A percentile compares a stretch with the other conserved stretches of the same genome.
These are phyloP conservation scores for Primulina huaijiensis DNA, from an alignment of 257 asterid species.

Conservation along the genomic window DNA sequence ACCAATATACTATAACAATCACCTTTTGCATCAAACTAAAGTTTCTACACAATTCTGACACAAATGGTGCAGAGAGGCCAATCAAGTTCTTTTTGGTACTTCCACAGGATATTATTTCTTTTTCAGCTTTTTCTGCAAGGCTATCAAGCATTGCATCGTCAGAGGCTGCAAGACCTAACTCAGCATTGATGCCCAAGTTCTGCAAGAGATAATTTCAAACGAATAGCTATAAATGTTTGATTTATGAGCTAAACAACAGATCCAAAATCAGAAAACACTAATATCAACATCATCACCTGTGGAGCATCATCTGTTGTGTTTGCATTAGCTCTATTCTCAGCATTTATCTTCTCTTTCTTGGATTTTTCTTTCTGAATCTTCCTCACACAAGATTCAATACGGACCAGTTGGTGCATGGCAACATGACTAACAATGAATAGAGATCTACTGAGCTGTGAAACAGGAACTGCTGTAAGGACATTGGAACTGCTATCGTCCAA, in stretches of 20 bases:
- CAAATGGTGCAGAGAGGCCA: constrained; percentile 69
- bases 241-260: constrained; percentile 20
- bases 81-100: constrained; percentile 64
- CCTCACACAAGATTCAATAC: constrained; percentile 67
- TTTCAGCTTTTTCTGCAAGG: constrained; percentile 79
- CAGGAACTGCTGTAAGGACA: constrained; percentile 53
- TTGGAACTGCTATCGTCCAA: constrained; percentile 36
- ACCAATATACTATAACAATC: constrained; percentile 26
- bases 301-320: constrained; percentile 38
- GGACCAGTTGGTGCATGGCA: constrained; percentile 88
- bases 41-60: constrained; percentile 82
- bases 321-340: constrained; percentile 39
- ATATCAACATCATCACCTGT: constrained; percentile 40
- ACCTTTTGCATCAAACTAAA: constrained; percentile 92
- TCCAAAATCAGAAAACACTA: constrained; percentile 18
- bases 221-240: constrained; percentile 20
- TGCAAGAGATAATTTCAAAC: constrained; percentile 27
- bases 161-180: constrained; percentile 88
- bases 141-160: constrained; percentile 87
- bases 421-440: constrained; percentile 77
- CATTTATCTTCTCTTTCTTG: constrained; percentile 60
- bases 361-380: constrained; percentile 75
- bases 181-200: constrained; percentile 74
- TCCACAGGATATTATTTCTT: constrained; percentile 78
- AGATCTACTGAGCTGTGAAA: constrained; percentile 63